phyloP scores from a whole-genome alignment of 1,284 basidiomycete genomes.

The Bjerkandera adusta region DNA sequence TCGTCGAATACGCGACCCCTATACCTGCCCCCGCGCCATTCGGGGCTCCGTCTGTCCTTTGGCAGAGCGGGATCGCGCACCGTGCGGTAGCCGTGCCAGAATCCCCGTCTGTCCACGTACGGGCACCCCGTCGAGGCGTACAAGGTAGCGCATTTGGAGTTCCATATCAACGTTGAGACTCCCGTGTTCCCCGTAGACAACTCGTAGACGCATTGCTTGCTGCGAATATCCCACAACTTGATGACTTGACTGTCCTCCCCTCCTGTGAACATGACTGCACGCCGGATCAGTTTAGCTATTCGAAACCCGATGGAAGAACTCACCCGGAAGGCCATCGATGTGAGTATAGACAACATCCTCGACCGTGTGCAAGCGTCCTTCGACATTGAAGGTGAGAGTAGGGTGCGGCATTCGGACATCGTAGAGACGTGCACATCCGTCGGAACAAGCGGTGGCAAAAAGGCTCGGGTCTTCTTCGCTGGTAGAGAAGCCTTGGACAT shows the following conservation, averaged over 20 bases:
- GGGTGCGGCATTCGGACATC: slow-evolving; percentile 32
- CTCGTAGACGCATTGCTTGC: slow-evolving; percentile 34
- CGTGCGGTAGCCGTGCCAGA: slow-evolving; percentile 15
- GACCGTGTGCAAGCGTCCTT: slow-evolving; percentile 16
- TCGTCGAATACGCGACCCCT: slow-evolving; percentile 11
- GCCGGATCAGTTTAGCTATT: neutral
- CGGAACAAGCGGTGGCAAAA: slow-evolving; percentile 35
- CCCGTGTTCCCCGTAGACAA: slow-evolving; percentile 41
- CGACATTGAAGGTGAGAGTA: slow-evolving; percentile 24
- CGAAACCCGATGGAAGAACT: slow-evolving; percentile 3
- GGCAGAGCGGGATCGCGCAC: slow-evolving; percentile 6
- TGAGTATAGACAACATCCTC: slow-evolving; percentile 22
- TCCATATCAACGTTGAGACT: slow-evolving; percentile 35
- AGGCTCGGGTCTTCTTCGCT: slow-evolving; percentile 33
- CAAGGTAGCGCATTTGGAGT: slow-evolving; percentile 28
- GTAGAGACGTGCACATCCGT: slow-evolving; percentile 38
- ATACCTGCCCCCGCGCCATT: no score
- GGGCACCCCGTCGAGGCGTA: slow-evolving; percentile 36
- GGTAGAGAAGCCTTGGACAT: slow-evolving; percentile 31
- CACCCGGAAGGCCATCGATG: slow-evolving; percentile 28
- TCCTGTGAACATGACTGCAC: slow-evolving; percentile 16
- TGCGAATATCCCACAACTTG: slow-evolving; percentile 40
- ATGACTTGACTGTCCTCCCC: slow-evolving; percentile 27
- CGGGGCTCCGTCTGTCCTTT: no score
- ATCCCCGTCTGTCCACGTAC: no score